phyloP scores from a whole-genome alignment of 176 grass and related monocot species.

The Echinochloa phyllopogon region DNA sequence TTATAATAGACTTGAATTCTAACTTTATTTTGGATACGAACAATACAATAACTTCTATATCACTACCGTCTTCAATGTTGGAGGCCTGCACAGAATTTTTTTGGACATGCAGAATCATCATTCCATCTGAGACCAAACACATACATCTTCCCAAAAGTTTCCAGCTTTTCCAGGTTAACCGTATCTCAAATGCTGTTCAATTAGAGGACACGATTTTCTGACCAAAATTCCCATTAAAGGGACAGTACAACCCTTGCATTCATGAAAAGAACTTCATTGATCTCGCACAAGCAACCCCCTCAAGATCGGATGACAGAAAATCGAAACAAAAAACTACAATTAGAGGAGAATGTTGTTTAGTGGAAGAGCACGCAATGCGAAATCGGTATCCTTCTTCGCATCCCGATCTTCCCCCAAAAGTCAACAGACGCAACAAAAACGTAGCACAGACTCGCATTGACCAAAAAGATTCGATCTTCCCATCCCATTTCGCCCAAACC shows the following conservation, averaged over 20 bases:
- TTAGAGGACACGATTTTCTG: background rate
- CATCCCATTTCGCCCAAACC: conserved; percentile 17
- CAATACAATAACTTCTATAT: background rate
- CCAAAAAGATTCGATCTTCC: background rate
- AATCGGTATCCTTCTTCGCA: background rate
- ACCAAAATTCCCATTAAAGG: conserved; percentile 16
- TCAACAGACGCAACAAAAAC: background rate
- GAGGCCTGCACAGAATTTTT: background rate
- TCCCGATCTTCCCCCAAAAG: conserved; percentile 25
- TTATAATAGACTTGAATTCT: conserved; percentile 2
- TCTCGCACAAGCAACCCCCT: background rate
- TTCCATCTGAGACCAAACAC: background rate
- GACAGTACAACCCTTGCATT: background rate
- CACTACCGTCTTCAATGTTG: background rate
- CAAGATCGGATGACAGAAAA: background rate
- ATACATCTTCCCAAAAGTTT: background rate
- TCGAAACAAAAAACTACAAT: conserved; percentile 7
- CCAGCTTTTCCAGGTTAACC: background rate
- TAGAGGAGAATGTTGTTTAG: background rate
- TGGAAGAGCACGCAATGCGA: background rate
- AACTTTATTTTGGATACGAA: background rate
- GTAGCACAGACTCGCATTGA: background rate
- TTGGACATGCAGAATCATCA: conserved; percentile 6
- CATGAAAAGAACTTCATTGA: background rate
- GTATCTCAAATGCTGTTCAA: conserved; percentile 3